Evolutionary conservation across 2,329 filamentous ascomycete species (phyloP), one percentile per base, ranked within the genome.

Genomic region (Calonectria montana): DNA sequence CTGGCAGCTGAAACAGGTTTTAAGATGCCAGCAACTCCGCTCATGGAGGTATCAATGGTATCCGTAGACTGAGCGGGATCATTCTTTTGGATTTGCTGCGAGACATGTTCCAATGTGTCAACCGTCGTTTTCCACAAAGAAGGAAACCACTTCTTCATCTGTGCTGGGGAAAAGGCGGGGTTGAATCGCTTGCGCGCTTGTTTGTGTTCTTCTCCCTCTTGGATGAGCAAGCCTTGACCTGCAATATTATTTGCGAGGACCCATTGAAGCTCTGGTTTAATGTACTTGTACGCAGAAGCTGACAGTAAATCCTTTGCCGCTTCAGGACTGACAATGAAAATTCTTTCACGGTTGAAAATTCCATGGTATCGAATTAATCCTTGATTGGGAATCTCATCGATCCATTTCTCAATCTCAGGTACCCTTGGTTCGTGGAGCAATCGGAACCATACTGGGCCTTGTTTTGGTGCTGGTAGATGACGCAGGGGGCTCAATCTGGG

Each of bases 141-240:
- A 12, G 53, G 53, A 13, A 59, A 39, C 53, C 53, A 59, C 7
- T 39, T 59, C 10, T 59, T 59, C n/a, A 59, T 59, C 31, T 59
- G 53, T 1, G 53, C 53, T 6, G 53, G 53, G 13, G 31, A 39
- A 15, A 59, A 59, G 13, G 53, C 45, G 1, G 66, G 66, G 13
- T 69, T 69, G 31, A 69, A 63, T 10, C 35, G 61, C 57, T 69
- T 69, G 25, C 66, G 66, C 31, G 66, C 66, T 45, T 69, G 66
- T 35, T 69, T 69, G 57, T 69, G 66, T 15, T 69, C 57, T 27
- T 69, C 66, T 35, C 66, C 66, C 13, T 69, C 66, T 18, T 63
- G 57, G 13, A 69, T 69, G n/a, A 69, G 66, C 45, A 69, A 55
- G 57, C 66, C 66, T 29, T 69, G 66, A 16, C 66, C 66, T 21